Conservation (phyloP, 2,329 filamentous ascomycete species). For the Colletotrichum sp. region DNA sequence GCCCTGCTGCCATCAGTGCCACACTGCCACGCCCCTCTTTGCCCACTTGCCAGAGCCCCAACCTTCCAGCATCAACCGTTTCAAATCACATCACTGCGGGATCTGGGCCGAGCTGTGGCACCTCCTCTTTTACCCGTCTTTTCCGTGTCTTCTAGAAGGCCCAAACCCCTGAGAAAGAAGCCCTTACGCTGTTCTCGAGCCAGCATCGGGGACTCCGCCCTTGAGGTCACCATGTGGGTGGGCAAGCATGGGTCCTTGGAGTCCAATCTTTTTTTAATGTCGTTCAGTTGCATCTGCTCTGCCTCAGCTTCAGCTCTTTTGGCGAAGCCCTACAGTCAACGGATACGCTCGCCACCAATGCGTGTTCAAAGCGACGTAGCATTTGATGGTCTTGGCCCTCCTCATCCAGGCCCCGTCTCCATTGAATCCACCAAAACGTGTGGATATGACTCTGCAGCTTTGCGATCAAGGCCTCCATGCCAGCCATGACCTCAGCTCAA, state of each 20-base stretch:
- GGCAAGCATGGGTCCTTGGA: not conserved
- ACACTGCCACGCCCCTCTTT: not conserved
- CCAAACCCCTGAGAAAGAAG: constrained; percentile 4
- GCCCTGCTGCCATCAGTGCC: not conserved
- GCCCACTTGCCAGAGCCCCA: constrained; percentile 4
- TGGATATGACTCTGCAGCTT: not conserved
- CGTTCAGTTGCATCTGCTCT: not conserved
- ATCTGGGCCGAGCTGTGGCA: constrained; percentile 17
- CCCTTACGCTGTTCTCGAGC: not conserved
- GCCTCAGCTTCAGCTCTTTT: not conserved
- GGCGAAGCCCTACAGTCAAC: not conserved
- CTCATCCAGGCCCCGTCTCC: not conserved
- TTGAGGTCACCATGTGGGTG: not conserved
- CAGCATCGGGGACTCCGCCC: constrained; percentile 13
- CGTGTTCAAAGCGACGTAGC: not conserved
- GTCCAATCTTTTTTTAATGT: not conserved
- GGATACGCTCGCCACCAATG: not conserved
- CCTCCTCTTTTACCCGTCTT: constrained; percentile 19
- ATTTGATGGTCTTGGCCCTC: not conserved
- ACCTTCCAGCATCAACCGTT: constrained; percentile 20
- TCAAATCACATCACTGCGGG: constrained; percentile 21
- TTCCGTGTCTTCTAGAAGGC: constrained; percentile 21
- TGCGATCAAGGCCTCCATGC: not conserved
- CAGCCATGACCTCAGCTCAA: not conserved
- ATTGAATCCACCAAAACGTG: not conserved